Conservation (phyloP, 2,329 filamentous ascomycete species). For the Neofusicoccum laricinum region DNA sequence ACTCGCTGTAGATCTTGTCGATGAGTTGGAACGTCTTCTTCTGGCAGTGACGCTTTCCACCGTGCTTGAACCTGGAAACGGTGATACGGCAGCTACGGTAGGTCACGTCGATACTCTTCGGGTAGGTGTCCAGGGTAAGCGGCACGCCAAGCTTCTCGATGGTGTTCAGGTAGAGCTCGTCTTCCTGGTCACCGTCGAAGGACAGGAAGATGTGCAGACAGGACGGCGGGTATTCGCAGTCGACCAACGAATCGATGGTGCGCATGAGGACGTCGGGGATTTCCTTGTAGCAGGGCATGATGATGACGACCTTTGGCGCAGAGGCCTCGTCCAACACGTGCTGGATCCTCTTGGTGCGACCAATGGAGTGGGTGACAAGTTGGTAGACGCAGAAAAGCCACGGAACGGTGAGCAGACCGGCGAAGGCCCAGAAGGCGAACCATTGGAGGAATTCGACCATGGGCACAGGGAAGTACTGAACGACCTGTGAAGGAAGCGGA, state of each 20-base stretch:
- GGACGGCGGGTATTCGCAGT: slow-evolving; percentile 87
- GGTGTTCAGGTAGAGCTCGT: slow-evolving; percentile 84
- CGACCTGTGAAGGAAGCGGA: slow-evolving; percentile 71
- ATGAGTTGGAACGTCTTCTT: slow-evolving; percentile 92
- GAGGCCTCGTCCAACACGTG: slow-evolving; percentile 78
- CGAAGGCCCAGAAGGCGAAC: slow-evolving; percentile 95
- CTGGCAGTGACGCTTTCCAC: slow-evolving; percentile 90
- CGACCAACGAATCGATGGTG: slow-evolving; percentile 86
- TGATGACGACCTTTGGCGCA: slow-evolving; percentile 89
- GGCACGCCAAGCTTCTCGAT: slow-evolving; percentile 82
- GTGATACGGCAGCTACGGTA: slow-evolving; percentile 84
- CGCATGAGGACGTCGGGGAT: slow-evolving; percentile 78
- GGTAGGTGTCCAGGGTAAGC: slow-evolving; percentile 71
- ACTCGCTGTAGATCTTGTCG: slow-evolving; percentile 85
- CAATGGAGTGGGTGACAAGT: slow-evolving; percentile 81
- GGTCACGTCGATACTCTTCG: slow-evolving; percentile 83
- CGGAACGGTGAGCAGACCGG: slow-evolving; percentile 77
- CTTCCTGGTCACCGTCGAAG: slow-evolving; percentile 86
- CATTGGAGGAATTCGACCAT: slow-evolving; percentile 78
- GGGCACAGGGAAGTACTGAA: slow-evolving; percentile 65
- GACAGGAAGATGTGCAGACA: slow-evolving; percentile 95
- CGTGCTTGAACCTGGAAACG: slow-evolving; percentile 86
- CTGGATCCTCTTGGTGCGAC: slow-evolving; percentile 77
- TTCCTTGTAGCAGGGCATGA: slow-evolving; percentile 97
- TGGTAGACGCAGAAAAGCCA: slow-evolving; percentile 94